These are phyloP conservation scores for Nicotiana benthamiana DNA, from an alignment of 257 asterid species.

Conservation along the genomic window DNA sequence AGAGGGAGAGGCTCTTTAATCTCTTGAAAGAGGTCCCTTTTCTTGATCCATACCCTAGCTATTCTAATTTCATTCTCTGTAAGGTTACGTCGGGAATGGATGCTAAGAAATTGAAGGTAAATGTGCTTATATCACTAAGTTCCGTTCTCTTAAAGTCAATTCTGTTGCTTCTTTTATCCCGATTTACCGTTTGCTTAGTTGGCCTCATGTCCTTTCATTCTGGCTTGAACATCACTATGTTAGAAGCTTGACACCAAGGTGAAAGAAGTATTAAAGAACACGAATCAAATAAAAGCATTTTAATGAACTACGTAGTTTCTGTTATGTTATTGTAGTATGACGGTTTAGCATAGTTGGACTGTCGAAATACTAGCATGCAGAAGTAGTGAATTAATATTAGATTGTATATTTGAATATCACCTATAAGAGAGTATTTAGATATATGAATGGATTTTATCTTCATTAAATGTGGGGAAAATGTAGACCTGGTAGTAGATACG, in stretches of 20 bases:
- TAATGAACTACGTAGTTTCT: neutral
- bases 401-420: neutral
- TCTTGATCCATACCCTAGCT: constrained; percentile 83
- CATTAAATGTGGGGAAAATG: neutral
- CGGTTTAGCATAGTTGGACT: neutral
- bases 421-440: neutral
- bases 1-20: constrained; percentile 66
- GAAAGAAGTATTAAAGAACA: neutral
- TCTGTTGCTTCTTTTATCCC: neutral
- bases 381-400: neutral
- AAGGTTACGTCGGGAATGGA: constrained; percentile 80
- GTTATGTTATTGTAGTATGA: neutral
- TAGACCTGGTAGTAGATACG: neutral
- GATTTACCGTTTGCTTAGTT: neutral
- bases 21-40: constrained; percentile 85
- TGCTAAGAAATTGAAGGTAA: constrained; percentile 96
- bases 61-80: constrained; percentile 91
- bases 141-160: neutral
- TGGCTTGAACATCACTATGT: neutral
- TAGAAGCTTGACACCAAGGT: neutral
- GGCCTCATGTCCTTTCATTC: neutral
- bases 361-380: neutral
- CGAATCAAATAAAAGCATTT: neutral
- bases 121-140: neutral
- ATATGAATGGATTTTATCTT: neutral